phyloP scores from a whole-genome alignment of 2,329 filamentous ascomycete genomes.

The Colletotrichum trifolii region DNA sequence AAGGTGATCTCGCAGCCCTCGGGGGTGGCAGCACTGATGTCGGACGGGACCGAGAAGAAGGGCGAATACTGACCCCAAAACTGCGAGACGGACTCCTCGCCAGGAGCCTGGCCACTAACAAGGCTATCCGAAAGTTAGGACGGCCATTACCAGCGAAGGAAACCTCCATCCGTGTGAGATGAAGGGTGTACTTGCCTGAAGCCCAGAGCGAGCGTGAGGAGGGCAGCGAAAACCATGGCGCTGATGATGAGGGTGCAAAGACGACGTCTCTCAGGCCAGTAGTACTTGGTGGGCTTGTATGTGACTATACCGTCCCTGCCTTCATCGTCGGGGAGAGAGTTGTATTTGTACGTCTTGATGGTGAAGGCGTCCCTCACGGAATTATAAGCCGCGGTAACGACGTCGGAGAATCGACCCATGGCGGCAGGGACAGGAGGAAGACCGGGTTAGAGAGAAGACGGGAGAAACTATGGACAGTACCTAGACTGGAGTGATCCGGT shows the following conservation, averaged over 20 bases:
- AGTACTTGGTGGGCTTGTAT: constrained; percentile 20
- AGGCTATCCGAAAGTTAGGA: constrained; percentile 26
- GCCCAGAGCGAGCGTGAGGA: constrained; percentile 12
- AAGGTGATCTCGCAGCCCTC: constrained; percentile 80
- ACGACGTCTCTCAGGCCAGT: constrained; percentile 36
- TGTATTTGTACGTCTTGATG: constrained; percentile 43
- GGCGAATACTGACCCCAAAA: constrained; percentile 91
- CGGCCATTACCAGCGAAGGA: not conserved
- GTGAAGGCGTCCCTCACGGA: constrained; percentile 38
- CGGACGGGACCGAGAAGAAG: constrained; percentile 80
- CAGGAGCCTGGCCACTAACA: constrained; percentile 33
- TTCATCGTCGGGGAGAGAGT: constrained; percentile 40
- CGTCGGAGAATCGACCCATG: constrained; percentile 32
- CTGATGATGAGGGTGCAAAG: constrained; percentile 39
- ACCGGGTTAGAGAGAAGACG: not conserved
- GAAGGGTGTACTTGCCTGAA: constrained; percentile 18
- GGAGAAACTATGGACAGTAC: not conserved
- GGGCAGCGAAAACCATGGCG: constrained; percentile 36
- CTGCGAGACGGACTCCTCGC: constrained; percentile 60
- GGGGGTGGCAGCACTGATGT: constrained; percentile 70
- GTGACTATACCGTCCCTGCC: constrained; percentile 25
- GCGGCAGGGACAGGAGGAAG: constrained; percentile 3
- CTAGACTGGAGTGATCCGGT: no score
- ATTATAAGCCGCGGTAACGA: constrained; percentile 21
- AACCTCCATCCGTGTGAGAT: not conserved